Evolutionary conservation across 352 stramenopile genomes (phyloP), one percentile per base, ranked within the genome.

Genomic region (Halophytophthora batemanensis): DNA sequence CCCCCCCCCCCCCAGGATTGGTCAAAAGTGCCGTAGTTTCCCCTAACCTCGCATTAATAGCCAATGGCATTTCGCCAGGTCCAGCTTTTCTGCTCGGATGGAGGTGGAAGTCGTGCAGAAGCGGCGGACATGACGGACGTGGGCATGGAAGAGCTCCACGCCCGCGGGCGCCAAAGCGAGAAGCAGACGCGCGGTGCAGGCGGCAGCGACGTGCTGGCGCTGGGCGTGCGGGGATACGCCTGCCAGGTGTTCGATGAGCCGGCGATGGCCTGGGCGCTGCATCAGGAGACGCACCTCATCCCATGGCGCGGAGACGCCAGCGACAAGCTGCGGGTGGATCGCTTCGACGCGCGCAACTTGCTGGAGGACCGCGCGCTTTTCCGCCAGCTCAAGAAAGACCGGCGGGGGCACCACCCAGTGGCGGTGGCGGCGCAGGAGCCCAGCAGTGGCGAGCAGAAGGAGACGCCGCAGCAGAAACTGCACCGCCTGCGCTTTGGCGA

Each of bases 281-380:
- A 85, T 34, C 49, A 69, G 23, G 76, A 87, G 51, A 58, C 61
- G 45, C 76, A 87, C 45, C 45, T 87, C 39, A 80, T 85, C 18
- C 23, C 53, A n/a, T 87, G 76, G 76, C 69, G 64, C 31, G 64
- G 60, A 7, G 56, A 61, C 45, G 58, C 56, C 40, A 56, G 60
- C 44, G 51, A 52, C 6, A 41, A 64, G 19, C 51, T 82, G 53
- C 67, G 59, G 21, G 59, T 87, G 21, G 76, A 87, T 50, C 76
- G 76, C 46, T 87, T 77, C 46, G 76, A 87, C 36, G 74, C 71
- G 34, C 74, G 76, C 57, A 87, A 85, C 55, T 40, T 87, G 44
- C 58, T 87, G 52, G 59, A 79, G 13, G 73, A 85, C 44, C 56
- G 55, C 17, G 50, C 50, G 33, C 38, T 58, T n/a, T 87, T 87